A percentile compares a stretch with the other conserved stretches of the same genome.
These are phyloP conservation scores for Aegle marmelos DNA, from an alignment of 345 rosid species.

Conservation along the genomic window DNA sequence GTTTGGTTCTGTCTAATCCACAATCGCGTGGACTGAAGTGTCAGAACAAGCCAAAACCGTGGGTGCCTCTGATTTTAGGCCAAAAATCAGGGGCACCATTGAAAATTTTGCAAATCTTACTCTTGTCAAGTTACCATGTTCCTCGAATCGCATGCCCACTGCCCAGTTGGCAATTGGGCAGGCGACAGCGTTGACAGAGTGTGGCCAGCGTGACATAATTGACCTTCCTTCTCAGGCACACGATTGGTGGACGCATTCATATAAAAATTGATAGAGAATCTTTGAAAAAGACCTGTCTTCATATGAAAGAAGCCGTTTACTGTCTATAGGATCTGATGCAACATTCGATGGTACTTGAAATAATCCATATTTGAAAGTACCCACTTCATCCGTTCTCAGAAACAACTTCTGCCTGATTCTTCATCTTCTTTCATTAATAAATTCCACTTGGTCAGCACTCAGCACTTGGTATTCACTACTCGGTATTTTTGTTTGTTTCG, in stretches of 20 bases:
- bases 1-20: not conserved
- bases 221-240: not conserved
- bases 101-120: not conserved
- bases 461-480: not conserved
- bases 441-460: not conserved
- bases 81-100: not conserved
- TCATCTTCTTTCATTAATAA: not conserved
- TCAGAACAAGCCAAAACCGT: not conserved
- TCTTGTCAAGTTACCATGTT: not conserved
- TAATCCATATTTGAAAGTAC: not conserved
- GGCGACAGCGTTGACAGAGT: not conserved
- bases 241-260: not conserved
- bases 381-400: not conserved
- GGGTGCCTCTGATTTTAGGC: not conserved
- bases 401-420: not conserved
- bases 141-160: too few species aligned
- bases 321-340: too few species aligned
- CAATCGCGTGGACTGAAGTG: constrained; percentile 2
- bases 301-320: too few species aligned
- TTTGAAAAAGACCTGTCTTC: too few species aligned
- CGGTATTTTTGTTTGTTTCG: not conserved
- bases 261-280: too few species aligned
- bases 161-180: not conserved
- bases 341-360: too few species aligned
- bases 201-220: not conserved